Conservation (phyloP, 2,329 filamentous ascomycete species). For the Botrytis medusae region DNA sequence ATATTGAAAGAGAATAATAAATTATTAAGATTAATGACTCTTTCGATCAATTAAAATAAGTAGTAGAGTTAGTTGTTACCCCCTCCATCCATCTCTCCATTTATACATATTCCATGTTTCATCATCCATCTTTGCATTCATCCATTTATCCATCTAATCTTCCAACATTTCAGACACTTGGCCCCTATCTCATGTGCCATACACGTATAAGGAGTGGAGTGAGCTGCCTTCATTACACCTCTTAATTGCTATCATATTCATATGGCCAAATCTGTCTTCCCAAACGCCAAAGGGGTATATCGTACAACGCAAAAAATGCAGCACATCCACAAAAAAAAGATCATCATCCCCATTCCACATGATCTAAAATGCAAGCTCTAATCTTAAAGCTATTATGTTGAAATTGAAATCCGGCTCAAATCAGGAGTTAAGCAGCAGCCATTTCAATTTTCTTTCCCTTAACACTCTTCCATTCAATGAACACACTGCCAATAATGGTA, state of each 20-base stretch:
- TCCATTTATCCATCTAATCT: not conserved
- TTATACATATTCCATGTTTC: not conserved
- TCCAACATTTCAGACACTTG: not conserved
- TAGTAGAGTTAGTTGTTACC: not conserved
- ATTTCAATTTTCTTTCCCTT: slow-evolving; percentile 44
- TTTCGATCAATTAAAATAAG: not conserved
- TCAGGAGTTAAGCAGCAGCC: slow-evolving; percentile 29
- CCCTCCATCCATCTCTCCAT: not conserved
- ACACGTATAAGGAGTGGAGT: not conserved
- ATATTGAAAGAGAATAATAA: not conserved
- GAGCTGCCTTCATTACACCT: not conserved
- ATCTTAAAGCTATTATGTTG: not conserved
- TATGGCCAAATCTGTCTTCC: not conserved
- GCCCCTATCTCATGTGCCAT: not conserved
- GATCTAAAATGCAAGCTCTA: not conserved
- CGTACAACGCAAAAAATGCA: not conserved
- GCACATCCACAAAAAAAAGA: not conserved
- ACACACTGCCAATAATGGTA: slow-evolving; percentile 13
- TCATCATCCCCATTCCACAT: not conserved
- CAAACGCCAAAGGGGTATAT: slow-evolving; percentile 13
- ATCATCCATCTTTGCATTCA: not conserved
- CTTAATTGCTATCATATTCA: not conserved
- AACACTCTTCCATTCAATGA: slow-evolving; percentile 46
- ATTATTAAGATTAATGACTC: not conserved
- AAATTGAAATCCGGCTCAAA: not conserved